phyloP scores from a whole-genome alignment of 768 basidiomycete genomes.

The Russula olivacea region DNA sequence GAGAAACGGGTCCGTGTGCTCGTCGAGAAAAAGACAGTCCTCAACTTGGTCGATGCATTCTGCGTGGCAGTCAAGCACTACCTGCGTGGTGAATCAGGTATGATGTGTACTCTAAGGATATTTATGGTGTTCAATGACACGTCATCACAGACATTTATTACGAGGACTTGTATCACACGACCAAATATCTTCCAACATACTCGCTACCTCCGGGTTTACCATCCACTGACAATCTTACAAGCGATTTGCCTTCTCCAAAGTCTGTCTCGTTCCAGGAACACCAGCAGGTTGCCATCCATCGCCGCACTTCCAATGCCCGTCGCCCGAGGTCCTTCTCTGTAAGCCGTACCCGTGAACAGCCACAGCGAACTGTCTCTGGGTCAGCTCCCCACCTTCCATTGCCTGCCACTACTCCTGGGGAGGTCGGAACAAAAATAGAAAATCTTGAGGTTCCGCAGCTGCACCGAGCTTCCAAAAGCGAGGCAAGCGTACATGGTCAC shows the following conservation, averaged over 20 bases:
- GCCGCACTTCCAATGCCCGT: not conserved
- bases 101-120: not conserved
- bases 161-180: slow-evolving; percentile 57
- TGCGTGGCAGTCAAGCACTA: slow-evolving; percentile 66
- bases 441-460: slow-evolving; percentile 15
- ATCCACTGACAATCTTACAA: slow-evolving; percentile 32
- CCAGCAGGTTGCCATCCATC: not conserved
- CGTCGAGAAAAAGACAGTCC: slow-evolving; percentile 62
- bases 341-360: not conserved
- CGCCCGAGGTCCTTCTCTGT: slow-evolving; percentile 4
- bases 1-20: slow-evolving; percentile 44
- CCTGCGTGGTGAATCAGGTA: slow-evolving; percentile 27
- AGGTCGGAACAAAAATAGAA: not conserved
- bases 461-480: slow-evolving; percentile 10
- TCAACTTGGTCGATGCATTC: slow-evolving; percentile 64
- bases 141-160: slow-evolving; percentile 28
- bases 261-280: not conserved
- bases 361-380: not conserved
- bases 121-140: not conserved
- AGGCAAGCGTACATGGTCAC: not conserved
- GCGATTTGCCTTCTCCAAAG: slow-evolving; percentile 1
- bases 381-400: slow-evolving; percentile 20
- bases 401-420: slow-evolving; percentile 16
- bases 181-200: slow-evolving; percentile 68
- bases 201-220: slow-evolving; percentile 48